phyloP scores from a whole-genome alignment of 257 asterid genomes.

The Solanum megistacrolobum region DNA sequence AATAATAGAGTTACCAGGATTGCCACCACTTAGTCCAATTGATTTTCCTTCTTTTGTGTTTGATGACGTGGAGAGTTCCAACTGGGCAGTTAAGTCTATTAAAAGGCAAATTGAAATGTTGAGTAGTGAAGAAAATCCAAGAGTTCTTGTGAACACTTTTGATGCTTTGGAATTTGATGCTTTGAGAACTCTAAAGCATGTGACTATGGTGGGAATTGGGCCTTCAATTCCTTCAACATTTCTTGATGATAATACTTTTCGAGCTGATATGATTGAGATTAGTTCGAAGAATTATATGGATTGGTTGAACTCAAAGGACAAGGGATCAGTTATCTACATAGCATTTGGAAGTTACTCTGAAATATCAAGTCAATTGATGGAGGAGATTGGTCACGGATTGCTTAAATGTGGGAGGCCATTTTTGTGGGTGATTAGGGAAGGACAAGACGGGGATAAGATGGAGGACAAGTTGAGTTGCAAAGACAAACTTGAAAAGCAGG shows the following conservation, averaged over 20 bases:
- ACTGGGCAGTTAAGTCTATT: neutral
- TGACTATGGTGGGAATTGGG: conserved; percentile 1
- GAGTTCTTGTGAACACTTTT: neutral
- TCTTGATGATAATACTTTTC: neutral
- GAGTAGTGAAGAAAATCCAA: neutral
- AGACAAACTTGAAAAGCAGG: conserved; percentile 7
- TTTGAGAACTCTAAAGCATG: neutral
- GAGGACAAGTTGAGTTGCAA: conserved; percentile 1
- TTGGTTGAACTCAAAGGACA: conserved; percentile 3
- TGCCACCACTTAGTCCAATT: neutral
- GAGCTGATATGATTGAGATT: neutral
- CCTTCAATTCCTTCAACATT: conserved; percentile 8
- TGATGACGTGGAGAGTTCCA: neutral
- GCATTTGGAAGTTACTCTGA: conserved; percentile 4
- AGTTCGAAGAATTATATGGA: neutral
- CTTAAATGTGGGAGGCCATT: conserved; percentile 11
- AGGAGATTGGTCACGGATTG: conserved; percentile 10
- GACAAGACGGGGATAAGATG: neutral
- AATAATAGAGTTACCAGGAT: neutral
- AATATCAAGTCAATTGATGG: conserved; percentile 1
- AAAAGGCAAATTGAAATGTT: neutral
- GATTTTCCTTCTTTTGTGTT: conserved; percentile 1
- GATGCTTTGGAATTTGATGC: neutral
- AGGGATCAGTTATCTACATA: conserved; percentile 5
- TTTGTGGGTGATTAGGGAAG: conserved; percentile 16